Percentiles rank a stretch among this genome's conserved stretches.
phyloP scores from a whole-genome alignment of 352 stramenopile species.

The Thalassiosira hispida region DNA sequence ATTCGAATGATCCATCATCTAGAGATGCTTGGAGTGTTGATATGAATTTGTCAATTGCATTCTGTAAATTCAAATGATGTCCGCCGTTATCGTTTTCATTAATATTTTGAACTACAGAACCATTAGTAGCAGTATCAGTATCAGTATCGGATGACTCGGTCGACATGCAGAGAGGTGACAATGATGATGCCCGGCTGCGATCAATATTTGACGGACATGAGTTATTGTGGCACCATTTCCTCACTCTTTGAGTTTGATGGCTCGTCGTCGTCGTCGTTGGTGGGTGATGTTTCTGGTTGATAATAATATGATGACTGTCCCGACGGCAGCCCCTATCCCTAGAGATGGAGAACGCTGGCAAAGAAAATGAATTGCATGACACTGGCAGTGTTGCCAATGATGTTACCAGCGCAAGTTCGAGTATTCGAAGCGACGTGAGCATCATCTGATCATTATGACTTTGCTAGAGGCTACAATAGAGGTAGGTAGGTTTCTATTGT shows the following conservation, averaged over 20 bases:
- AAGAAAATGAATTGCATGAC: background rate
- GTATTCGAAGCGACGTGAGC: background rate
- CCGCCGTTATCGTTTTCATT: background rate
- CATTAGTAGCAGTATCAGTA: no score
- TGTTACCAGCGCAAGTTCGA: background rate
- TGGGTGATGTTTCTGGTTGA: background rate
- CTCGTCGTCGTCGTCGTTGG: no score
- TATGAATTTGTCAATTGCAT: conserved; percentile 46
- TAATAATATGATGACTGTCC: no score
- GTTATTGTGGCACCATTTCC: no score
- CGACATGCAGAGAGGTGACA: background rate
- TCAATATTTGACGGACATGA: background rate
- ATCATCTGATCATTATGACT: background rate
- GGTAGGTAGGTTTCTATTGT: background rate
- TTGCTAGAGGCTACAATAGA: no score
- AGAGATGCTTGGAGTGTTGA: conserved; percentile 36
- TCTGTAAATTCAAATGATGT: no score
- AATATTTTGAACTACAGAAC: background rate
- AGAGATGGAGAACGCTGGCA: background rate
- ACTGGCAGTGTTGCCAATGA: background rate
- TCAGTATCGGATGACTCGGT: background rate
- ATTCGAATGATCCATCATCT: conserved; percentile 48
- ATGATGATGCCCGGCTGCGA: background rate
- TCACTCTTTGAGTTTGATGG: no score
- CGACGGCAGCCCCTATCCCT: no score